Conservation (phyloP, 495 filamentous ascomycete species). For the Podospora didyma region DNA sequence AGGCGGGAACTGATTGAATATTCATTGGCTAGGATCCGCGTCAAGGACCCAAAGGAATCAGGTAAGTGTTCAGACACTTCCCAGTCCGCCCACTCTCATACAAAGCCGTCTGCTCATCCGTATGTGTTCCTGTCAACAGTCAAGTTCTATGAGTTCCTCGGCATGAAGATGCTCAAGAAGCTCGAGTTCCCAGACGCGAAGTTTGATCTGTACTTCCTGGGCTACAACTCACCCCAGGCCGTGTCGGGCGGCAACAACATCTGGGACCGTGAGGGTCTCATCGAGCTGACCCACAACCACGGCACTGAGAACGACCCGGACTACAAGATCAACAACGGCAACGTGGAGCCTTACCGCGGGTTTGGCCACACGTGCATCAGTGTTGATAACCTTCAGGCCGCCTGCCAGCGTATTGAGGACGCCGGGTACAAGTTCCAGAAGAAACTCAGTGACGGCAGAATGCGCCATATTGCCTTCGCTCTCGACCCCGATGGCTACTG, state of each 20-base stretch:
- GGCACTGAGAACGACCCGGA: conserved; percentile 83
- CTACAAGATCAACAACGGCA: conserved; percentile 84
- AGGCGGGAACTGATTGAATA: conserved; percentile 21
- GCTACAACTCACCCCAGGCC: conserved; percentile 63
- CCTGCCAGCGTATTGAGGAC: conserved; percentile 82
- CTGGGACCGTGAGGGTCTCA: conserved; percentile 80
- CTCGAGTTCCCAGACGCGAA: conserved; percentile 69
- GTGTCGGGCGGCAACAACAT: conserved; percentile 58
- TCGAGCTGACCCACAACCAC: conserved; percentile 97
- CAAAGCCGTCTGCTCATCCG: background rate
- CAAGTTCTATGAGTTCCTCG: conserved; percentile 93
- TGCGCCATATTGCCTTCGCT: conserved; percentile 86
- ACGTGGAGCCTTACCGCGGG: conserved; percentile 77
- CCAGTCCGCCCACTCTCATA: background rate
- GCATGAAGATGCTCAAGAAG: conserved; percentile 77
- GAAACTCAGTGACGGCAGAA: conserved; percentile 81
- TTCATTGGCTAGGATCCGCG: conserved; percentile 72
- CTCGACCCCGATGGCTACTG: conserved; percentile 94
- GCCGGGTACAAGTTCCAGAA: conserved; percentile 93
- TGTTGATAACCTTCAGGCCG: conserved; percentile 86
- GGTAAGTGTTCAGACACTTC: conserved; percentile 29
- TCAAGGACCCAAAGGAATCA: conserved; percentile 88
- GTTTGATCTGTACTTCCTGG: conserved; percentile 86
- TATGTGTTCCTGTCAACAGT: conserved; percentile 38
- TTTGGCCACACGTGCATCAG: conserved; percentile 88